These are phyloP conservation scores for Pulveroboletus sp. DNA, from an alignment of 768 basidiomycete species.

Conservation along the genomic window DNA sequence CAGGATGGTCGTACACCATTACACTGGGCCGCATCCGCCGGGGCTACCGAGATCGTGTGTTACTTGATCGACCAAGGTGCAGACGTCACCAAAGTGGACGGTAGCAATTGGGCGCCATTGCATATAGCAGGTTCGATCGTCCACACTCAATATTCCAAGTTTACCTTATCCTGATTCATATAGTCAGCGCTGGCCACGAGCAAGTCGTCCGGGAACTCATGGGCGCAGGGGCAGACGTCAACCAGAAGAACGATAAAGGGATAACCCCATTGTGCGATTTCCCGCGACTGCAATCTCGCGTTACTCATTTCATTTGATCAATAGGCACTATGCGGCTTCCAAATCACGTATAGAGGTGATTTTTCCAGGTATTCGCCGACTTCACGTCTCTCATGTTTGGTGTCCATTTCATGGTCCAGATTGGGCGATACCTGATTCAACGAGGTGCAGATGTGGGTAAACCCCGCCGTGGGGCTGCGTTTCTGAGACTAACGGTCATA, in stretches of 20 bases:
- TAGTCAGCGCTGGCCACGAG: conserved; percentile 80
- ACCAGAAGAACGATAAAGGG: conserved; percentile 76
- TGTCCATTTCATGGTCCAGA: conserved; percentile 47
- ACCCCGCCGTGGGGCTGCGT: conserved; percentile 23
- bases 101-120: conserved; percentile 70
- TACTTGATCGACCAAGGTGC: conserved; percentile 69
- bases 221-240: conserved; percentile 80
- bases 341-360: conserved; percentile 79
- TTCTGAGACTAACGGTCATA: conserved; percentile 37
- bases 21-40: conserved; percentile 83
- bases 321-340: conserved; percentile 89
- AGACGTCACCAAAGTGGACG: conserved; percentile 61
- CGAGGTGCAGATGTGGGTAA: conserved; percentile 86
- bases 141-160: background rate
- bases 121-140: conserved; percentile 63
- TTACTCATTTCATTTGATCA: conserved; percentile 8
- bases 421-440: conserved; percentile 78
- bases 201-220: conserved; percentile 71
- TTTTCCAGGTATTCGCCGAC: conserved; percentile 25
- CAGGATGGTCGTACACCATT: conserved; percentile 78
- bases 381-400: conserved; percentile 14
- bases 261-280: conserved; percentile 69
- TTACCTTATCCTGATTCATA: conserved; percentile 1
- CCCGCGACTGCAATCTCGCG: background rate
- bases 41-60: conserved; percentile 58